A percentile compares a stretch with the other conserved stretches of the same genome.
These are phyloP conservation scores for Coniosporium tulheliwenetii DNA, from an alignment of 2,329 filamentous ascomycete species.

Conservation along the genomic window DNA sequence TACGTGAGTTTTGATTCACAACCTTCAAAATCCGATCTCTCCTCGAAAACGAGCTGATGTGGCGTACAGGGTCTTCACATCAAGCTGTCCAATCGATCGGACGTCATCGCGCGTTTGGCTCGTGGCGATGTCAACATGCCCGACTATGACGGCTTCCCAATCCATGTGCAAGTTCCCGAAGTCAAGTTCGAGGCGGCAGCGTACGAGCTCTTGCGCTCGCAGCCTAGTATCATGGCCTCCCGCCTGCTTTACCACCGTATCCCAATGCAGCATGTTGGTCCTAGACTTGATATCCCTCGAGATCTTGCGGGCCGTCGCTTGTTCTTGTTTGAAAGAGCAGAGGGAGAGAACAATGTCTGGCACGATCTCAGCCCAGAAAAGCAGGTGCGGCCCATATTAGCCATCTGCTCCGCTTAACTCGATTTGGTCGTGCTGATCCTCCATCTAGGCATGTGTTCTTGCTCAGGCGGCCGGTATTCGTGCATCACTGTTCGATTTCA, in stretches of 20 bases:
- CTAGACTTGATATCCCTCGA: background rate
- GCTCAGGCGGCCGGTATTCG: slow-evolving; percentile 7
- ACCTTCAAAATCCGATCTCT: too few species aligned
- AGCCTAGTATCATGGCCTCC: slow-evolving; percentile 7
- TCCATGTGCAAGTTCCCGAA: slow-evolving; percentile 4
- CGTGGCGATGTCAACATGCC: slow-evolving; percentile 7
- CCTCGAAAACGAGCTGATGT: background rate
- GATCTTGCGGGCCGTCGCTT: slow-evolving; percentile 4
- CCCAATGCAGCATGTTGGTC: slow-evolving; percentile 2
- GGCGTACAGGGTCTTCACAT: slow-evolving; percentile 6
- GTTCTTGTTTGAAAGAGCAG: slow-evolving; percentile 2
- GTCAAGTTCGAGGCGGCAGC: slow-evolving; percentile 8
- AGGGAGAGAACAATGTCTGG: slow-evolving; percentile 1
- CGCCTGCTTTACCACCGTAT: slow-evolving; percentile 8
- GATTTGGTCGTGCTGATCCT: background rate
- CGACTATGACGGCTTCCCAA: slow-evolving; percentile 5
- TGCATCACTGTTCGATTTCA: slow-evolving; percentile 8
- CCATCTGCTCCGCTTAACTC: background rate
- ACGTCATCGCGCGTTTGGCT: slow-evolving; percentile 8
- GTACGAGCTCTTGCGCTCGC: slow-evolving; percentile 6
- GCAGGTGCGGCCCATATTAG: too few species aligned
- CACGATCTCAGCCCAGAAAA: background rate
- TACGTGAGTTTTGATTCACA: slow-evolving; percentile 11
- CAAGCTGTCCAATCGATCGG: slow-evolving; percentile 6
- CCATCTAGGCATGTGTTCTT: slow-evolving; percentile 4